A percentile compares a stretch with the other conserved stretches of the same genome.
These are phyloP conservation scores for Venturia nashicola DNA, from an alignment of 2,329 filamentous ascomycete genomes.

Conservation along the genomic window DNA sequence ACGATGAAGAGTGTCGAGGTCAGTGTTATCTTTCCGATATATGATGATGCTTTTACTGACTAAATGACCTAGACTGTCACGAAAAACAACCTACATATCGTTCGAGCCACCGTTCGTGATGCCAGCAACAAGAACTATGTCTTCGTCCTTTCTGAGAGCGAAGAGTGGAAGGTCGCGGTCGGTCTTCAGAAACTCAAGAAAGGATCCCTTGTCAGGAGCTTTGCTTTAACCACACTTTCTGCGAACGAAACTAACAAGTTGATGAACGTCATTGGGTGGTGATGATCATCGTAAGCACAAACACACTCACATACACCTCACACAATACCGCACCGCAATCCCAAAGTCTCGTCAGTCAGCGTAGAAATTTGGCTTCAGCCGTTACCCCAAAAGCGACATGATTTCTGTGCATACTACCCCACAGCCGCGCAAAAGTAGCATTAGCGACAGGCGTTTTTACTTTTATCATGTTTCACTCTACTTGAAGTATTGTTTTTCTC, in stretches of 20 bases:
- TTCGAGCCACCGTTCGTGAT: slow-evolving; percentile 46
- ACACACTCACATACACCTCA: background rate
- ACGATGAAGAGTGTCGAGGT: slow-evolving; percentile 88
- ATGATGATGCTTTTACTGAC: background rate
- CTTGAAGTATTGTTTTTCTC: background rate
- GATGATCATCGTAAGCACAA: background rate
- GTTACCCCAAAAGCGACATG: background rate
- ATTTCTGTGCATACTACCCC: background rate
- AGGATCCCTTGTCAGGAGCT: slow-evolving; percentile 41
- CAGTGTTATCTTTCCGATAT: slow-evolving; percentile 32
- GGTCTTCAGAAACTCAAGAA: slow-evolving; percentile 44
- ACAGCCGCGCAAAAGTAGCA: background rate
- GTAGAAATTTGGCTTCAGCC: background rate
- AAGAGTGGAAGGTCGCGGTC: slow-evolving; percentile 50
- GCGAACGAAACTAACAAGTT: slow-evolving; percentile 1
- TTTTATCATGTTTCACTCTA: background rate
- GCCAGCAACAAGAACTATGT: slow-evolving; percentile 49
- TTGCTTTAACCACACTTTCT: background rate
- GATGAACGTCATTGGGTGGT: slow-evolving; percentile 5
- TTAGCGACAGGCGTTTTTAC: slow-evolving; percentile 5
- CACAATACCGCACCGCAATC: background rate
- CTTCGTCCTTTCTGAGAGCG: slow-evolving; percentile 45
- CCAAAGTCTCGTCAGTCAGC: background rate
- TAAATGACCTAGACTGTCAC: background rate
- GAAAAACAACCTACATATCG: slow-evolving; percentile 32